phyloP scores from a whole-genome alignment of 345 rosid species.

The Aquilaria malaccensis region DNA sequence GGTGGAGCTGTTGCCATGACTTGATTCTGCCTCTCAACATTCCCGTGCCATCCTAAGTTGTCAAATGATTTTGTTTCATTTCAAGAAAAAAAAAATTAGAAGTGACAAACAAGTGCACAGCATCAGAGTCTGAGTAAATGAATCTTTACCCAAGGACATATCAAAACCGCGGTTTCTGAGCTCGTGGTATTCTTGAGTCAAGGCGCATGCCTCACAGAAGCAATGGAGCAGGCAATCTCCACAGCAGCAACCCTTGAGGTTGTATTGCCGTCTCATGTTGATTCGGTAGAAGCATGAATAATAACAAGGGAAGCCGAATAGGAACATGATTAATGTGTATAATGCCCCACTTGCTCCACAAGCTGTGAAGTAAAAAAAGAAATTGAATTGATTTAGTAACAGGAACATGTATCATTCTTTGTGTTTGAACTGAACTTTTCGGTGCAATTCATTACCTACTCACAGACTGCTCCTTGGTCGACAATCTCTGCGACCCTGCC shows the following conservation, averaged over 20 bases:
- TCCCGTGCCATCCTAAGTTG: slow-evolving; percentile 22
- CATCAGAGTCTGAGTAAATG: not conserved
- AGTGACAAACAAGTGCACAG: not conserved
- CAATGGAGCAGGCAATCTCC: slow-evolving; percentile 23
- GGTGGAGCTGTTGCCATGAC: slow-evolving; percentile 5
- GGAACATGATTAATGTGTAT: not conserved
- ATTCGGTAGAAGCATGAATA: slow-evolving; percentile 22
- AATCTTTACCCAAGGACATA: slow-evolving; percentile 21
- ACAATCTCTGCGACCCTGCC: slow-evolving; percentile 53
- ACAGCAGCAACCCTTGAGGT: slow-evolving; percentile 16
- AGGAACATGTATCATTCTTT: too few relatives aligned
- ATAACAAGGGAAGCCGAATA: slow-evolving; percentile 13
- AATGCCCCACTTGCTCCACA: slow-evolving; percentile 22
- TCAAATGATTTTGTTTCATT: not conserved
- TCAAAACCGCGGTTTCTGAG: slow-evolving; percentile 35
- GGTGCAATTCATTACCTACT: not conserved
- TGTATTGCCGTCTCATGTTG: slow-evolving; percentile 22
- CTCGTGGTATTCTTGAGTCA: slow-evolving; percentile 36
- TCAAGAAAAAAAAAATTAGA: not conserved
- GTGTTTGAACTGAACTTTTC: too few relatives aligned
- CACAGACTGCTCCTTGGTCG: slow-evolving; percentile 47
- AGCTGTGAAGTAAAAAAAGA: slow-evolving; percentile 16
- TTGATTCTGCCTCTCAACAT: slow-evolving; percentile 1
- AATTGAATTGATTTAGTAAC: too few relatives aligned
- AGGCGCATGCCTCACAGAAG: slow-evolving; percentile 28